Base-by-base conservation (phyloP, 352 stramenopile species). In the Pelagophyceae sp. region DNA sequence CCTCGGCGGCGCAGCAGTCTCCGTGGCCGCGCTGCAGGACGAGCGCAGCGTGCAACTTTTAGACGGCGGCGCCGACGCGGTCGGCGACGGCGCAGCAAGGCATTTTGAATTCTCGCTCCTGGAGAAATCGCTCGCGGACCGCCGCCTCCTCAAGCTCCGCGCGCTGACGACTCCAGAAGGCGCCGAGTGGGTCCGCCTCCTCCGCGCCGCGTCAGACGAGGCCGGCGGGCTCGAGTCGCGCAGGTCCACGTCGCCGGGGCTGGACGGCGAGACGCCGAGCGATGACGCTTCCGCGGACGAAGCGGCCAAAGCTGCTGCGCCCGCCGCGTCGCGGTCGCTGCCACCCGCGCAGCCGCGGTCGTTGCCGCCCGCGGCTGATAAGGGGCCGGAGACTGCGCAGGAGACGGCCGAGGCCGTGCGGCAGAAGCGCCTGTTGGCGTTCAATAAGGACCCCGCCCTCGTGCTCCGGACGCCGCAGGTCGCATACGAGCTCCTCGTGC, bases 1-100 rank as follows among this genome's bases (percentile, higher is more conserved):
- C 25, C 71, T 82, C 0, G 40, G 70, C 35, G 70, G 64, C 27
- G 78, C 74, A 2, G 31, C 29, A 29, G 64, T 79, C 19, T 72
- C 71, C 6, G 5, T 71, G n/a, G 54, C 54, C 15, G 27, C 15
- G 15, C 15, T 63, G 2, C 2, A 15, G 54, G 54, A 63, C 54
- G 25, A n/a, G 54, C 11, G 11, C 15, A 31, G 15, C 11, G 11
- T 63, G 11, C 11, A 63, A 27, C 11, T 15, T 27, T 15, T 29
- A 2, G 54, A 63, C 54, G 2, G 15, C 15, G 6, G 15, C 54
- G 27, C 6, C 11, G 54, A 15, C 15, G 15, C 54, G 54, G 11
- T 31, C 54, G 11, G 27, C 15, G 11, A 2, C 11, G 15, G n/a
- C n/a, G n/a, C n/a, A n/a, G n/a, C n/a, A n/a, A n/a, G 54, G 15